Evolutionary conservation across 2,329 filamentous ascomycete genomes (phyloP), one percentile per base, ranked within the genome.

Genomic region (Diaporthe velutina): DNA sequence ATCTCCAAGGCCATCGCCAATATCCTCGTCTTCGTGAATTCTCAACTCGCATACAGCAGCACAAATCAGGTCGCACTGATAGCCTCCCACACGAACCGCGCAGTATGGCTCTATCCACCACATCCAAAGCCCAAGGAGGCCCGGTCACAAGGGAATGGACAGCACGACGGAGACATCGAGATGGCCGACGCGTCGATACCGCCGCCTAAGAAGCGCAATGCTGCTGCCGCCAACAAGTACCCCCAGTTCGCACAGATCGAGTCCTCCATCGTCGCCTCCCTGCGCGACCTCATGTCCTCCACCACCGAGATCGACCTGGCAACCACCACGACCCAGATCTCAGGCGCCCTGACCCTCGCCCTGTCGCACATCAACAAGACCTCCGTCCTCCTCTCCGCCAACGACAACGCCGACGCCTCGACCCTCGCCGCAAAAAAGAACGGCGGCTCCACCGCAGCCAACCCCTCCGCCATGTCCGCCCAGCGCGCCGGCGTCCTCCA

Each of bases 11-110:
- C 95, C 76, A 88, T 99, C 75, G 95, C 96, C 76, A 91, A 96
- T 84, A 90, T 98, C 77, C 93, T 98, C 80, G 93, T 99, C 86
- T 98, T 98, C 85, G 93, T 98, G 85, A 98, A 99, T 84, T 95
- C 96, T 73, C 97, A 99, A 82, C 90, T 99, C 42, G 95, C 97
- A 78, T 96, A 96, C 82, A 97, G 96, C 84, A 96, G 97, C 83
- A 91, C 94, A 72, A 98, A 98, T 85, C 94, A 96, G 83, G 94
- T 98, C 66, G 95, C 96, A 76, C 90, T 99, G 22, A 91, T 99
- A 76, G 97, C 96, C 45, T 95, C 95, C 12, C 97, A 99, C 82
- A 93, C 92, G 78, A 93, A 97, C 81, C 92, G 94, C 77, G 95
- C 96, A 73, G 90, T 93, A 81, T 99, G 96, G 92, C 92, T 99